Evolutionary conservation across 805 yeast species (phyloP).

Genomic region (Brettanomyces nanus): DNA sequence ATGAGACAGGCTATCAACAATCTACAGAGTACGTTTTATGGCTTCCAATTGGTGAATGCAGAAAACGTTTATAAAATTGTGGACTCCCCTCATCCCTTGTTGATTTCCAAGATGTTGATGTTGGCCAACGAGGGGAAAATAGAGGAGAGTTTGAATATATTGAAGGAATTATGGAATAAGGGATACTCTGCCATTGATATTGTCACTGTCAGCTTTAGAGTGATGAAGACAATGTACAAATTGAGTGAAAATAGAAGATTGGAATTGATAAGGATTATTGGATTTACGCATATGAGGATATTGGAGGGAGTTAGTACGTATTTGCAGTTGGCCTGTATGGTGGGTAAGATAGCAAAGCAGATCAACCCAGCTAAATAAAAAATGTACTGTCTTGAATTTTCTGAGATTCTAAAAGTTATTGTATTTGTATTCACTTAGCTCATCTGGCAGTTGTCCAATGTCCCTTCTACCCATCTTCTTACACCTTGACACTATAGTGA

Average conservation of each 20-base stretch:
- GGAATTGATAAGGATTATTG: conserved; percentile 78
- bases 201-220: conserved; percentile 83
- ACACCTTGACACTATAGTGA: conserved; percentile 1
- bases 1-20: conserved; percentile 98
- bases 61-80: conserved; percentile 92
- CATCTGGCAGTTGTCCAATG: too few relatives aligned
- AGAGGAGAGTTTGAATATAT: conserved; percentile 56
- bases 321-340: conserved; percentile 76
- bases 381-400: too few relatives aligned
- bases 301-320: conserved; percentile 89
- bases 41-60: conserved; percentile 84
- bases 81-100: conserved; percentile 91
- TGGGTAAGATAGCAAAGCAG: conserved; percentile 51
- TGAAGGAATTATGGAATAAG: conserved; percentile 71
- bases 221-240: conserved; percentile 65
- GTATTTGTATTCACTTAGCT: too few relatives aligned
- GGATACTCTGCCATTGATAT: conserved; percentile 94
- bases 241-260: conserved; percentile 62
- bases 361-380: too few relatives aligned
- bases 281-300: conserved; percentile 85
- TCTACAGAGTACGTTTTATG: conserved; percentile 88
- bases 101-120: conserved; percentile 64
- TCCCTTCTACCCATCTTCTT: too few relatives aligned
- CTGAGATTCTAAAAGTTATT: too few relatives aligned
- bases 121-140: conserved; percentile 26